Conservation (phyloP, 1,284 basidiomycete species). For the Ustilago esculenta region DNA sequence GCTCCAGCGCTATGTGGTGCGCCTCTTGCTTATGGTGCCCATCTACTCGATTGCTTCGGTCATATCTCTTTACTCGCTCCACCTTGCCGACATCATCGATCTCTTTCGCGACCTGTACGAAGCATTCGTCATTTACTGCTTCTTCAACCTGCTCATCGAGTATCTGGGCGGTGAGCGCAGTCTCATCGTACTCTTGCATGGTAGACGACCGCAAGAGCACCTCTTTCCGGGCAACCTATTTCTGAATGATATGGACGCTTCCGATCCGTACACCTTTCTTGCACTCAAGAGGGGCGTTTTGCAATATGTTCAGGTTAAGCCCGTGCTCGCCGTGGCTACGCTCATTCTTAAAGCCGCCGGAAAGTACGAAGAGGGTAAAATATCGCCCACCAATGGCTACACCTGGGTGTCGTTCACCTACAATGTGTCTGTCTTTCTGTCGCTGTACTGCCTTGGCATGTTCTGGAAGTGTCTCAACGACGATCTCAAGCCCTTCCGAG, state of each 20-base stretch:
- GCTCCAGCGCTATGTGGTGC: slow-evolving; percentile 81
- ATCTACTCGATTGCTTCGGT: slow-evolving; percentile 89
- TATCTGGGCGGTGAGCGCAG: slow-evolving; percentile 94
- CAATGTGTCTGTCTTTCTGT: slow-evolving; percentile 71
- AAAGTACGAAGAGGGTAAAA: slow-evolving; percentile 87
- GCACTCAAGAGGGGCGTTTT: slow-evolving; percentile 93
- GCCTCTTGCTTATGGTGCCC: slow-evolving; percentile 97
- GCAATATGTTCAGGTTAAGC: slow-evolving; percentile 98
- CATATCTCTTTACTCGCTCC: slow-evolving; percentile 91
- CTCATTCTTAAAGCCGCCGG: slow-evolving; percentile 85
- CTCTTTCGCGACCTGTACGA: slow-evolving; percentile 95
- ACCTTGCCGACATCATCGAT: slow-evolving; percentile 96
- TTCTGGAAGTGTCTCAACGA: slow-evolving; percentile 62
- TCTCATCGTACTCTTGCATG: slow-evolving; percentile 87
- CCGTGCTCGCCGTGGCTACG: slow-evolving; percentile 83
- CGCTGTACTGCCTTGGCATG: slow-evolving; percentile 63
- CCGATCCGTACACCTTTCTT: slow-evolving; percentile 81
- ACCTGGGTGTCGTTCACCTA: slow-evolving; percentile 75
- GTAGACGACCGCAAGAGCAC: slow-evolving; percentile 84
- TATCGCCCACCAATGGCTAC: slow-evolving; percentile 83
- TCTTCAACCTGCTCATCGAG: slow-evolving; percentile 68
- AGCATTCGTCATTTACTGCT: slow-evolving; percentile 91
- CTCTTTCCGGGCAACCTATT: slow-evolving; percentile 78
- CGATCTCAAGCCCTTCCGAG: slow-evolving; percentile 62
- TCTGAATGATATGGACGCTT: slow-evolving; percentile 59